Percentiles rank a stretch among this genome's conserved stretches.
Conservation (phyloP, 495 filamentous ascomycete genomes). For the Xylaria longipes region DNA sequence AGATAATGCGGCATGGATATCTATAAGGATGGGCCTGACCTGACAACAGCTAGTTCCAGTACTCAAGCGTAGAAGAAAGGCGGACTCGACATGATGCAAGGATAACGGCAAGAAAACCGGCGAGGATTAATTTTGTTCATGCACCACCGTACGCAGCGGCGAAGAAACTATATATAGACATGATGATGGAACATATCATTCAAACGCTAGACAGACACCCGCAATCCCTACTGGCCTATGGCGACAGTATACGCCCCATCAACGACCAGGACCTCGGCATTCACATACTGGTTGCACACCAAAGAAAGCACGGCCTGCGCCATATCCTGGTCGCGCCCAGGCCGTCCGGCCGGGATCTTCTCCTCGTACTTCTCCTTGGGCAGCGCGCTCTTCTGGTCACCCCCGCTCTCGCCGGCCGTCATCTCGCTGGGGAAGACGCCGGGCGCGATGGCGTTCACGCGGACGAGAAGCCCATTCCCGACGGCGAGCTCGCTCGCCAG, state of each 20-base stretch:
- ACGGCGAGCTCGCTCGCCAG: constrained; percentile 74
- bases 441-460: constrained; percentile 74
- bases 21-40: too few species aligned
- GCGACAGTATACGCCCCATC: constrained; percentile 62
- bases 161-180: background rate
- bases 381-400: constrained; percentile 68
- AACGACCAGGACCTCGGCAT: constrained; percentile 70
- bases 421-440: constrained; percentile 78
- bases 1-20: background rate
- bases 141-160: too few species aligned
- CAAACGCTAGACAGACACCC: background rate
- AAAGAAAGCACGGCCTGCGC: constrained; percentile 68
- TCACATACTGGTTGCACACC: constrained; percentile 72
- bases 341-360: constrained; percentile 64
- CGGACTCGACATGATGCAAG: background rate
- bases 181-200: background rate
- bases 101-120: background rate
- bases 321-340: constrained; percentile 79
- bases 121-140: background rate
- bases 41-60: background rate
- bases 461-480: constrained; percentile 71
- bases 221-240: constrained; percentile 26
- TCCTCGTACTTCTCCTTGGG: constrained; percentile 64
- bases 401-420: constrained; percentile 61
- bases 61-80: background rate